phyloP scores from a whole-genome alignment of 148 eudicot species.

The Bassia scoparia region DNA sequence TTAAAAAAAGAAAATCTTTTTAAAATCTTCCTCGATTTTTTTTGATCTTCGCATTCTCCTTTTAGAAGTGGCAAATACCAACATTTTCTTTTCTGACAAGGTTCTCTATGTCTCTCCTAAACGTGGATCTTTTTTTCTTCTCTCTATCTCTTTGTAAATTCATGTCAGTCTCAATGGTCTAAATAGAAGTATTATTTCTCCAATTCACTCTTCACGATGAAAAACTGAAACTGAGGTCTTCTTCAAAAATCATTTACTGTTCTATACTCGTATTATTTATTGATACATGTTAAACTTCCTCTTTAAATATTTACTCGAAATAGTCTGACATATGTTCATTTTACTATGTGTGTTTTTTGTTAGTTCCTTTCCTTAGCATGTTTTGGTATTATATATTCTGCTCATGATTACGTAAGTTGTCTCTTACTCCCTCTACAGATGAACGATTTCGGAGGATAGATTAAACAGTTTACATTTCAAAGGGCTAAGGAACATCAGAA shows the following conservation, averaged over 20 bases:
- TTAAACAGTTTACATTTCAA: constrained; percentile 66
- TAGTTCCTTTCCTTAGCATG: neutral
- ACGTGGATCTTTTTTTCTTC: too few species aligned
- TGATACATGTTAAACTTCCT: neutral
- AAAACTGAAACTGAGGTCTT: neutral
- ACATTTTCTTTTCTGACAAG: too few species aligned
- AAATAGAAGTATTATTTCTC: too few species aligned
- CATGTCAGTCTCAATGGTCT: too few species aligned
- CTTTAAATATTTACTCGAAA: neutral
- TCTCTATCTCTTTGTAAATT: too few species aligned
- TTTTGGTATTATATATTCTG: neutral
- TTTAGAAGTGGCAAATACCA: too few species aligned
- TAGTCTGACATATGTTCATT: neutral
- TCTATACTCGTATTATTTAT: neutral
- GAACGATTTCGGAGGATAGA: constrained; percentile 78
- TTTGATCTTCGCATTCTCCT: too few species aligned
- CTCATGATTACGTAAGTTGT: neutral
- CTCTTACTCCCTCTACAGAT: constrained; percentile 42
- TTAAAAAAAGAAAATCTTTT: too few species aligned
- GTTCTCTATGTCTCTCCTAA: too few species aligned
- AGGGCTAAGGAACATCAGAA: constrained; percentile 85
- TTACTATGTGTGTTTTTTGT: neutral
- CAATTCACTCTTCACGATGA: neutral
- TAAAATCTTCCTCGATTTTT: too few species aligned
- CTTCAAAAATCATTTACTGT: neutral